A percentile compares a stretch with the other conserved stretches of the same genome.
Conservation (phyloP, 176 grass and related monocot species). For the Thalia dealbata region DNA sequence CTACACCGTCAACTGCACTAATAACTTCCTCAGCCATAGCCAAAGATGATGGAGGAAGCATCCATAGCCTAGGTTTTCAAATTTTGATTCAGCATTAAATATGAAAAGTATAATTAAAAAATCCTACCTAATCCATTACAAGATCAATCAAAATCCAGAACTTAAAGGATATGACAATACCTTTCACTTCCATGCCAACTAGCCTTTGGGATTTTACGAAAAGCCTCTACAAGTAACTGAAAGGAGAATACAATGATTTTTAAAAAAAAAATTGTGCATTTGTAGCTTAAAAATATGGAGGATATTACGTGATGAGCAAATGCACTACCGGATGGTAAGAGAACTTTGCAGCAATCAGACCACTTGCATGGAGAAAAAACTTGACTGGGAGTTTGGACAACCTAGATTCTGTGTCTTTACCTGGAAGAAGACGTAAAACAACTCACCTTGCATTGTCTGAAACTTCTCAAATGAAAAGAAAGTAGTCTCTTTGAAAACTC, state of each 20-base stretch:
- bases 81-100: constrained; percentile 17
- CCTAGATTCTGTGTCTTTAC: constrained; percentile 26
- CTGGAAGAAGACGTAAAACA: constrained; percentile 32
- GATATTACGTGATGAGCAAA: not conserved
- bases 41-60: constrained; percentile 70
- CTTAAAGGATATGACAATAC: constrained; percentile 22
- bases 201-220: constrained; percentile 69
- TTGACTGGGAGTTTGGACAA: constrained; percentile 34
- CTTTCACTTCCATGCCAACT: constrained; percentile 72
- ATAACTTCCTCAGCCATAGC: constrained; percentile 56
- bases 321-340: constrained; percentile 45
- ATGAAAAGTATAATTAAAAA: constrained; percentile 18
- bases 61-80: constrained; percentile 52
- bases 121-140: constrained; percentile 7
- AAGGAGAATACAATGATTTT: constrained; percentile 18
- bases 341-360: constrained; percentile 62
- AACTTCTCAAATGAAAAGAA: not conserved
- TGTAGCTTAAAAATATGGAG: constrained; percentile 14
- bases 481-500: no score
- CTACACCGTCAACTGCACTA: constrained; percentile 32
- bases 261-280: constrained; percentile 10
- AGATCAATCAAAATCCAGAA: constrained; percentile 3
- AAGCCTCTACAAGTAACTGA: constrained; percentile 64
- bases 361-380: constrained; percentile 59
- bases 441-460: not conserved